Base-by-base conservation (phyloP, 108 stramenopile genomes). In the Pseudonitzschia pungens region DNA sequence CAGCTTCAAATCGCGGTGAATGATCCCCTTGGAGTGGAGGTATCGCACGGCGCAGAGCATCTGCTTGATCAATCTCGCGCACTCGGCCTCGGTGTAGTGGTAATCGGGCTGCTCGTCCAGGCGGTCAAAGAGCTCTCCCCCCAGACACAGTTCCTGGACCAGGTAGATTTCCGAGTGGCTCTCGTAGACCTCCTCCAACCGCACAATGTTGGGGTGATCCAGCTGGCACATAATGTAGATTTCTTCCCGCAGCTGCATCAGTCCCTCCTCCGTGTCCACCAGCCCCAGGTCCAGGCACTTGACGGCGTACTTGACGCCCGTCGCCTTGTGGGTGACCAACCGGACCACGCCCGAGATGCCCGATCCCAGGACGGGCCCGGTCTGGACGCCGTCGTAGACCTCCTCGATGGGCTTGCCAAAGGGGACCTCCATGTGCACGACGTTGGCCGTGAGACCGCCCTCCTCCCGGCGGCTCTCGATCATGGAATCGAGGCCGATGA, bases 61-160 rank as follows among this genome's bases (percentile, higher is more conserved):
- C 57, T 92, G 90, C 68, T 95, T 93, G 16, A 98, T 91, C 53
- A 97, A 70, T 8, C 80, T 62, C 29, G 94, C 95, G 52, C 95
- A 94, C 62, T 95, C 88, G 14, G 86, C 81, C 71, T 98, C 98
- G 31, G 96, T 93, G 87, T 96, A 98, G 74, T 92, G 93, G 72
- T 92, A 94, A 58, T 93, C 92, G 0, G 91, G 86, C 59, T 96
- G 89, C 50, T 93, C 91, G 79, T 95, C 94, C 51, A 98, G 66
- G 26, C 92, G 88, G 74, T 98, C 97, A 73, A 97, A 96, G 4
- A 98, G 85, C 65, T 98, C 98, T 10, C 98, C 98, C 7, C 98
- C 97, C 64, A 91, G 80, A 85, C 98, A 98, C 54, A 98, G 76
- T 64, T 97, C 96, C 68, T 96, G 92, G 31, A 97, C 96, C 41